These are phyloP conservation scores for Yamadazyma siamensis DNA, from an alignment of 1,139 yeast genomes.

Conservation along the genomic window DNA sequence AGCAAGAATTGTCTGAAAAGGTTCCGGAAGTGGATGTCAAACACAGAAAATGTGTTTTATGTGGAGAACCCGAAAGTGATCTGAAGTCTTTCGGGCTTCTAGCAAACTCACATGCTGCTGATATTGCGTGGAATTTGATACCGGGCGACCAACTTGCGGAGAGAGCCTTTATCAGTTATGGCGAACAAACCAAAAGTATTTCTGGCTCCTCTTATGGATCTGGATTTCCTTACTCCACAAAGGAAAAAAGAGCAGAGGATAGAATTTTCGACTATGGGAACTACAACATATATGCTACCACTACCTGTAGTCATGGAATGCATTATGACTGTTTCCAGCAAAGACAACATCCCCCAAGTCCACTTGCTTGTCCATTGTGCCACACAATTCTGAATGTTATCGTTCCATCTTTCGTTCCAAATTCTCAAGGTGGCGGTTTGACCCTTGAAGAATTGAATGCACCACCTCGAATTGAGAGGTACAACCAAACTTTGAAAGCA, in stretches of 20 bases:
- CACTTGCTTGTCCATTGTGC: constrained; percentile 62
- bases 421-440: constrained; percentile 16
- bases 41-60: constrained; percentile 55
- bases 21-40: constrained; percentile 8
- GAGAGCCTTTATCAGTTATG: neutral
- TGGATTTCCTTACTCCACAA: constrained; percentile 21
- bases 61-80: constrained; percentile 55
- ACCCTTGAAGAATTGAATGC: constrained; percentile 10
- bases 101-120: constrained; percentile 32
- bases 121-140: constrained; percentile 51
- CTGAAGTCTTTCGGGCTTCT: constrained; percentile 55
- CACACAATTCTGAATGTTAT: constrained; percentile 47
- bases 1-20: constrained; percentile 9
- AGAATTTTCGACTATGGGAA: no score
- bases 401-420: constrained; percentile 39
- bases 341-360: constrained; percentile 24
- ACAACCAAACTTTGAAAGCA: constrained; percentile 18
- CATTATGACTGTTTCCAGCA: constrained; percentile 53
- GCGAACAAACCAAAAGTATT: constrained; percentile 8
- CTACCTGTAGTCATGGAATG: constrained; percentile 70
- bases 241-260: no score
- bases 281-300: constrained; percentile 33
- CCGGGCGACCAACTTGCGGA: constrained; percentile 8
- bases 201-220: constrained; percentile 20
- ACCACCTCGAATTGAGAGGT: constrained; percentile 15